These are phyloP conservation scores for Starmera pachycereana DNA, from an alignment of 805 yeast genomes.

Conservation along the genomic window DNA sequence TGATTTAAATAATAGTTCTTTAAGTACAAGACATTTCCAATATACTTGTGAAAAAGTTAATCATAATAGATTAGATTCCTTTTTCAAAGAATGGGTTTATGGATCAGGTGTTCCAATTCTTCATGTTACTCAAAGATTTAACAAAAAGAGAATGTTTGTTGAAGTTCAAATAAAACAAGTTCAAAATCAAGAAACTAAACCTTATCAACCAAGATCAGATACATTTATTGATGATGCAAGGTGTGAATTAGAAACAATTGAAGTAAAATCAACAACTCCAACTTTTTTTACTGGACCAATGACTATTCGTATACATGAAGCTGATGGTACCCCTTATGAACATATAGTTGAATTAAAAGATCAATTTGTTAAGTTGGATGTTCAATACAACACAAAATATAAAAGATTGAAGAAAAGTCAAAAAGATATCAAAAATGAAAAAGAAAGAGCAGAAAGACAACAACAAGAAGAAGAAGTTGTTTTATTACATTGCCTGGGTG, in stretches of 20 bases:
- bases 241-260: conserved; percentile 4
- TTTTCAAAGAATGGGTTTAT: conserved; percentile 90
- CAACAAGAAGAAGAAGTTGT: conserved; percentile 26
- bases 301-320: conserved; percentile 94
- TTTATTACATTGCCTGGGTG: conserved; percentile 58
- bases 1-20: conserved; percentile 66
- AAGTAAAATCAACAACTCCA: conserved; percentile 8
- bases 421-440: conserved; percentile 27
- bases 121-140: conserved; percentile 82
- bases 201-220: conserved; percentile 23
- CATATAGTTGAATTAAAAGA: conserved; percentile 92
- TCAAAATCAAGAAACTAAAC: conserved; percentile 52
- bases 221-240: conserved; percentile 30
- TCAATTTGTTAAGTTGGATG: conserved; percentile 74
- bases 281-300: conserved; percentile 79
- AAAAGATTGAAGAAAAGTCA: conserved; percentile 65
- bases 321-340: conserved; percentile 97
- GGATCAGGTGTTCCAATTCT: conserved; percentile 86
- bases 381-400: conserved; percentile 90
- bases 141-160: conserved; percentile 85
- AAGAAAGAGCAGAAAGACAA: conserved; percentile 24
- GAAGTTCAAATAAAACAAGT: conserved; percentile 93
- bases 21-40: conserved; percentile 80
- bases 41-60: conserved; percentile 93
- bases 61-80: conserved; percentile 68